Percentiles rank a stretch among this genome's conserved stretches.
phyloP scores from a whole-genome alignment of 2,329 filamentous ascomycete genomes.

The Zalaria obscura region DNA sequence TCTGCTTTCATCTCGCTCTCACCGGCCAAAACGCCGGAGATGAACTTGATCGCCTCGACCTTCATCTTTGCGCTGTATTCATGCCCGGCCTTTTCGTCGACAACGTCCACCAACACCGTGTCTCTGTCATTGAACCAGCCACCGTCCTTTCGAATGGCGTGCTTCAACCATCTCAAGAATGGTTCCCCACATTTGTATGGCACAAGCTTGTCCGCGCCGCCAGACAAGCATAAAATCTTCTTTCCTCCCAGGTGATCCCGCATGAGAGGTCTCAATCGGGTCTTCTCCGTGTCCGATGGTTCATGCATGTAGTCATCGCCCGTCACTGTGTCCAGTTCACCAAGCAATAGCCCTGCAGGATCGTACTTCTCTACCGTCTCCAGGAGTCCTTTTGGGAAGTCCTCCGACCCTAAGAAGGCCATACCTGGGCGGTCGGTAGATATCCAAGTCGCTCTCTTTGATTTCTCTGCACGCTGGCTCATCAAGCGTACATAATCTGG shows the following conservation, averaged over 20 bases:
- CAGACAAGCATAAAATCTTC: slow-evolving; percentile 49
- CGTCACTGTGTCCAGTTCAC: slow-evolving; percentile 17
- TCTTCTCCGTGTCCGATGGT: slow-evolving; percentile 30
- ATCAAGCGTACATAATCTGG: slow-evolving; percentile 77
- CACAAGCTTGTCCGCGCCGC: slow-evolving; percentile 56
- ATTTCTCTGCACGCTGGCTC: slow-evolving; percentile 59
- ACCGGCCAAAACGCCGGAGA: slow-evolving; percentile 30
- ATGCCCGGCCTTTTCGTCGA: slow-evolving; percentile 58
- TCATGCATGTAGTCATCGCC: slow-evolving; percentile 16
- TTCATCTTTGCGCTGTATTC: slow-evolving; percentile 56
- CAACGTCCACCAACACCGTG: slow-evolving; percentile 46
- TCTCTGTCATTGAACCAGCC: slow-evolving; percentile 41
- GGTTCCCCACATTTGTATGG: slow-evolving; percentile 48
- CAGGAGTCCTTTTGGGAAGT: slow-evolving; percentile 61
- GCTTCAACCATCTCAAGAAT: slow-evolving; percentile 49
- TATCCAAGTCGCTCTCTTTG: slow-evolving; percentile 49
- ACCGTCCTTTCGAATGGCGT: slow-evolving; percentile 26
- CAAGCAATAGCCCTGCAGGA: slow-evolving; percentile 59
- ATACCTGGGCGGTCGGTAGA: slow-evolving; percentile 33
- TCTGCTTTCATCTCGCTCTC: slow-evolving; percentile 6
- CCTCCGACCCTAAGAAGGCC: slow-evolving; percentile 58
- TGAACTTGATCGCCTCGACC: slow-evolving; percentile 48
- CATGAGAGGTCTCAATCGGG: slow-evolving; percentile 21
- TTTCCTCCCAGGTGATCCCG: slow-evolving; percentile 37
- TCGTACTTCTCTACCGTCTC: slow-evolving; percentile 51